phyloP scores from a whole-genome alignment of 2,329 filamentous ascomycete genomes.

The Botrytis galanthina region DNA sequence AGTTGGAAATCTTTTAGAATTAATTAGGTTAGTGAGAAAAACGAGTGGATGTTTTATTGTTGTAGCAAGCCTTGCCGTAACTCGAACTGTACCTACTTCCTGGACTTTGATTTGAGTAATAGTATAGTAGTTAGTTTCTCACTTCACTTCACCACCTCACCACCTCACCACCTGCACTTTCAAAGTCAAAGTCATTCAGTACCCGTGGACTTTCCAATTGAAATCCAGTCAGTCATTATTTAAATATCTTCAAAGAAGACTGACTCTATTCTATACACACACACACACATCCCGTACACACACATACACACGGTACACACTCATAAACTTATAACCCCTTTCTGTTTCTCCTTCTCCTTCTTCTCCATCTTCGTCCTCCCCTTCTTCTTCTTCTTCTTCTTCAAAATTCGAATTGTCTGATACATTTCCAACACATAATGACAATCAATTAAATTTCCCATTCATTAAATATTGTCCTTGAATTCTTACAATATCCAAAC shows the following conservation, averaged over 20 bases:
- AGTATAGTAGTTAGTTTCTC: not conserved
- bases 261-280: not conserved
- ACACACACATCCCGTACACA: not conserved
- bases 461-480: not conserved
- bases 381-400: not conserved
- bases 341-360: not conserved
- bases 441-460: not conserved
- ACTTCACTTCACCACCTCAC: not conserved
- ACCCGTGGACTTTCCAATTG: not conserved
- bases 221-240: not conserved
- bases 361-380: not conserved
- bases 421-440: constrained; percentile 6
- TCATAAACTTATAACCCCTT: not conserved
- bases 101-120: not conserved
- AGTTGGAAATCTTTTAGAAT: not conserved
- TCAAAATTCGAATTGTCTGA: not conserved
- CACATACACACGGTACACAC: not conserved
- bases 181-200: not conserved
- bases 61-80: constrained; percentile 2
- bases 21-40: constrained; percentile 4
- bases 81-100: not conserved
- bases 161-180: not conserved
- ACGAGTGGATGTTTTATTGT: not conserved
- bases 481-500: not conserved
- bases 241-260: not conserved